These are phyloP conservation scores for Nannizziopsis barbatae DNA, from an alignment of 2,329 filamentous ascomycete species.

Conservation along the genomic window DNA sequence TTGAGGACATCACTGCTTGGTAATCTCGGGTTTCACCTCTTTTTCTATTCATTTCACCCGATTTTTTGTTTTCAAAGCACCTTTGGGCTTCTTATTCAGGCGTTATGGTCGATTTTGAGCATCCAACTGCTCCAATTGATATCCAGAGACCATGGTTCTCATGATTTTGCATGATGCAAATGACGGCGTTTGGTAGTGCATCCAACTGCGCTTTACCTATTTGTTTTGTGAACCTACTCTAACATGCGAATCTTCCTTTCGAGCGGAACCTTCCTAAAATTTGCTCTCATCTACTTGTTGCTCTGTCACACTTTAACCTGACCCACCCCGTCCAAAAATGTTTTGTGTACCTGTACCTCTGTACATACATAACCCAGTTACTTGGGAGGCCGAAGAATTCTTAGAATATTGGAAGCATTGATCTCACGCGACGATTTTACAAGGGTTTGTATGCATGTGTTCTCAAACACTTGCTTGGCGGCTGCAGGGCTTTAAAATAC, in stretches of 20 bases:
- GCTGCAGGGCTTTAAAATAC: too few species aligned
- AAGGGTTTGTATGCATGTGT: too few species aligned
- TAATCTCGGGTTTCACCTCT: constrained; percentile 34
- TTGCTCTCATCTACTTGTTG: too few species aligned
- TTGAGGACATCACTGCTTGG: constrained; percentile 94
- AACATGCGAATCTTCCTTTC: background rate
- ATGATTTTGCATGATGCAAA: constrained; percentile 7
- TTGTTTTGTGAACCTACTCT: background rate
- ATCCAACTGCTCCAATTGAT: constrained; percentile 15
- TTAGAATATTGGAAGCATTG: too few species aligned
- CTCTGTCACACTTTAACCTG: too few species aligned
- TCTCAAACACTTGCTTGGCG: too few species aligned
- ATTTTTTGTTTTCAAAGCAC: background rate
- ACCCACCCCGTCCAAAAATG: too few species aligned
- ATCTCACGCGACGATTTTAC: too few species aligned
- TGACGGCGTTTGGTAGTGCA: constrained; percentile 6
- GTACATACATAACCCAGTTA: too few species aligned
- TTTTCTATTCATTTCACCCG: background rate
- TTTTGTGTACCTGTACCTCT: too few species aligned
- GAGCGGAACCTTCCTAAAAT: background rate
- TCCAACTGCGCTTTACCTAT: constrained; percentile 9
- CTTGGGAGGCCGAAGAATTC: too few species aligned
- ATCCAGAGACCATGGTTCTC: constrained; percentile 1
- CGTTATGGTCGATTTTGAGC: constrained; percentile 1
- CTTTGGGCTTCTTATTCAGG: background rate